Evolutionary conservation across 2,329 filamentous ascomycete species (phyloP).

Genomic region (Penicillium glabrum): DNA sequence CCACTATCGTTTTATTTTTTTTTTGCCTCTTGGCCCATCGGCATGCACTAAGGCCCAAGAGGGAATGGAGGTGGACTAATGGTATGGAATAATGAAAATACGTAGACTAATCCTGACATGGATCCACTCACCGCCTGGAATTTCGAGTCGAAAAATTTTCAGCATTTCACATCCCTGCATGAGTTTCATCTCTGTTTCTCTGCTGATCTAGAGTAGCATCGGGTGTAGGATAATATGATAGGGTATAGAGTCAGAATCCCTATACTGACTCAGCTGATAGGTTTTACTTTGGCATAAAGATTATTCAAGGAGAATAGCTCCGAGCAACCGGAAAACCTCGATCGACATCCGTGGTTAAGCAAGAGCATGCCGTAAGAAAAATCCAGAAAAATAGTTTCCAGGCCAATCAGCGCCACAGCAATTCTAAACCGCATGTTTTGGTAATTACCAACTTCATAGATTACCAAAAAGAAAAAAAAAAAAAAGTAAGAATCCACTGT

Average conservation of each 20-base stretch:
- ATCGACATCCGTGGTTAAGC: constrained; percentile 3
- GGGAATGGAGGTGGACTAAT: constrained; percentile 18
- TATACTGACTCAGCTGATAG: background rate
- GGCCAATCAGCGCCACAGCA: constrained; percentile 26
- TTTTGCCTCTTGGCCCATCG: constrained; percentile 8
- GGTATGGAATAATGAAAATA: background rate
- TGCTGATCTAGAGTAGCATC: background rate
- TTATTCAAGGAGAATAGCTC: background rate
- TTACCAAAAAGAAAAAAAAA: constrained; percentile 4
- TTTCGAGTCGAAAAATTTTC: background rate
- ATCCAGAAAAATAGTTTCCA: constrained; percentile 7
- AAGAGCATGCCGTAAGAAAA: constrained; percentile 8
- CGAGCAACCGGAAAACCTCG: constrained; percentile 1
- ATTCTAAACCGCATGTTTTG: constrained; percentile 11
- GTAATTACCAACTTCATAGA: constrained; percentile 7
- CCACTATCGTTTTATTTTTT: constrained; percentile 5
- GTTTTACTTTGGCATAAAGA: background rate
- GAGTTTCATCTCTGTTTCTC: background rate
- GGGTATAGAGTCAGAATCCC: background rate
- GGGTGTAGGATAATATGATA: too few relatives aligned
- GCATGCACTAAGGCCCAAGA: constrained; percentile 23
- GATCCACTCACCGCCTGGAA: constrained; percentile 17
- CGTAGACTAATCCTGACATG: background rate
- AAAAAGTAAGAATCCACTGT: constrained; percentile 5
- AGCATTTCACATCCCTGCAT: background rate